Base-by-base conservation (phyloP, 345 rosid species). In the Salix brachista region DNA sequence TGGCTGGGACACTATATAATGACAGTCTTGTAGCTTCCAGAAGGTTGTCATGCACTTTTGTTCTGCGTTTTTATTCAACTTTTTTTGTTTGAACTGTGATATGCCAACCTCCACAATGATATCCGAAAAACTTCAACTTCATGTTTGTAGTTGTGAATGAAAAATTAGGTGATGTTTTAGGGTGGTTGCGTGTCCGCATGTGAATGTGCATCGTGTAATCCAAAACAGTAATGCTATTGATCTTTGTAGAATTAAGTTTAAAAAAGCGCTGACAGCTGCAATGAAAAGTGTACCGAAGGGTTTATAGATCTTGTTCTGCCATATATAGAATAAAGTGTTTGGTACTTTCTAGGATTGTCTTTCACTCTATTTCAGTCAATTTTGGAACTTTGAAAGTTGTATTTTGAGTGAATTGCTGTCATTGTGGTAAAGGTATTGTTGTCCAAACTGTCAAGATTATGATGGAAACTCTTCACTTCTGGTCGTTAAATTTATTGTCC, bases 381-480 rank as follows among this genome's bases (percentile, higher is more conserved):
- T 54, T 8, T 54, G 11, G 61, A 54, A 54, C 61, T 54, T n/a
- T 54, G 61, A 48, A 48, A 48, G 21, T 17, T 48, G 54, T 48
- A 19, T 54, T 54, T 54, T 21, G 25, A 7, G 2, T 19, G 8
- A 1, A 18, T 18, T 0, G 8, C 4, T 8, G 26, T n/a, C 10
- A 8, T 3, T 8, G 26, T 54, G 61, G 61, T 19, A 7, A 8
- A 54, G 60, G 60, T 52, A 18, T 52, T 52, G 21, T 3, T 41
- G 44, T 7, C n/a, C 3, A 52, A 6, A 52, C 60, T 19, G 23
- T 52, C 23, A 52, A 52, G 67, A 68, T 76, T 10, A 54, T 21
- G 67, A 67, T 58, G 23, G 42, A 67, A 32, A 16, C 60, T 13
- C 72, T 36, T 39, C 61, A 34, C 70, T 70, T 80, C 70, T 26